Evolutionary conservation across 225 moss, liverwort and hornwort species (phyloP).

Genomic region (Physcomitrium patens): DNA sequence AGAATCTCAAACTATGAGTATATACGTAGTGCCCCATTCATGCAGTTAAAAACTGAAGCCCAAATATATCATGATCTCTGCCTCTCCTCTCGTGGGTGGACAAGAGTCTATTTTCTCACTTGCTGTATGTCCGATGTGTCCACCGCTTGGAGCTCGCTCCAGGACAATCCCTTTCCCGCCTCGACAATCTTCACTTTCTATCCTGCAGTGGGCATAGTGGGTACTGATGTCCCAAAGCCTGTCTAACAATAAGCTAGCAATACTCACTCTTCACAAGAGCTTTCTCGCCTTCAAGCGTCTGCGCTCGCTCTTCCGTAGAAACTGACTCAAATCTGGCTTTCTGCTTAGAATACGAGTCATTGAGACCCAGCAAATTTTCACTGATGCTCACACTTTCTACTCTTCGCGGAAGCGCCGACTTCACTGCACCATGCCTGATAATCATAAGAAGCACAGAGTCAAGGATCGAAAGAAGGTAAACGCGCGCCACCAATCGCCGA

Average conservation of each 20-base stretch:
- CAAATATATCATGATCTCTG: not conserved
- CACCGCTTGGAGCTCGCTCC: not conserved
- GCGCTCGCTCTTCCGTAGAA: slow-evolving; percentile 5
- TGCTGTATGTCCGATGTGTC: not conserved
- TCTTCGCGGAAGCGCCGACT: not conserved
- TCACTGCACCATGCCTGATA: slow-evolving; percentile 27
- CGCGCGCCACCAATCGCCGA: slow-evolving; percentile 4
- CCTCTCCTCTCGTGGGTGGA: not conserved
- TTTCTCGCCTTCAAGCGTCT: not conserved
- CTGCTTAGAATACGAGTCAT: not conserved
- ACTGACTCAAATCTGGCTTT: not conserved
- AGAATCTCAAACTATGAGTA: not conserved
- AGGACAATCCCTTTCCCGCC: not conserved
- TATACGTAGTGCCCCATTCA: too few relatives aligned
- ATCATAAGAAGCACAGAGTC: slow-evolving; percentile 19
- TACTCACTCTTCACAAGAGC: not conserved
- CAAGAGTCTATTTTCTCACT: slow-evolving; percentile 17
- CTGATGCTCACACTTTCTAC: not conserved
- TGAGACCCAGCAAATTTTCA: not conserved
- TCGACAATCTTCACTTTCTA: slow-evolving; percentile 14
- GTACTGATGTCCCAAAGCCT: not conserved
- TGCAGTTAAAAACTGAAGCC: not conserved
- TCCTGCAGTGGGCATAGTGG: not conserved
- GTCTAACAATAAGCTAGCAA: not conserved
- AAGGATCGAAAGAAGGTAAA: not conserved